These are phyloP conservation scores for Zasmidium citrigriseum DNA, from an alignment of 2,329 filamentous ascomycete genomes.

Conservation along the genomic window DNA sequence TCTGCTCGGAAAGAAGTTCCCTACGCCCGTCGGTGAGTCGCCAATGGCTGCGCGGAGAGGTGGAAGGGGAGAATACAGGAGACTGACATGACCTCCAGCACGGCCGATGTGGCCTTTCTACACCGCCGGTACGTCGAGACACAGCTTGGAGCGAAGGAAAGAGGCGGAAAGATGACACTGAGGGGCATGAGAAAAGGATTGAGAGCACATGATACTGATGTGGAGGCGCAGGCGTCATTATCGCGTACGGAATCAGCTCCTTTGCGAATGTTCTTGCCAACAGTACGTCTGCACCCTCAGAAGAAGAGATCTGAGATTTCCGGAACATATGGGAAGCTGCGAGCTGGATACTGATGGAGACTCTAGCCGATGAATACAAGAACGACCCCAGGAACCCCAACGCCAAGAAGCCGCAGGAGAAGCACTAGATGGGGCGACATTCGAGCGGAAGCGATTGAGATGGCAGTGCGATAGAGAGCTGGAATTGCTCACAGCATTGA, in stretches of 20 bases:
- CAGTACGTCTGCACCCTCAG: conserved; percentile 61
- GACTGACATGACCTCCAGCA: conserved; percentile 57
- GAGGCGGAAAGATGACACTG: not conserved
- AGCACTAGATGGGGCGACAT: conserved; percentile 24
- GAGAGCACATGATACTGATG: conserved; percentile 4
- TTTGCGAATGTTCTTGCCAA: conserved; percentile 74
- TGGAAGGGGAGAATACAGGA: not conserved
- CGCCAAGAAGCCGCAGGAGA: conserved; percentile 35
- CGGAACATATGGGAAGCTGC: not conserved
- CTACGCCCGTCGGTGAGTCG: conserved; percentile 50
- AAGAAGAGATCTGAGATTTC: not conserved
- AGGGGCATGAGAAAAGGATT: conserved; percentile 4
- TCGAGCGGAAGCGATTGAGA: not conserved
- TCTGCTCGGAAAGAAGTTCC: conserved; percentile 55
- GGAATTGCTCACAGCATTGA: not conserved
- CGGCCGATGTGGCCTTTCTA: conserved; percentile 92
- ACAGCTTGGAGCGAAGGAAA: not conserved
- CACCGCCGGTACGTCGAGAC: conserved; percentile 71
- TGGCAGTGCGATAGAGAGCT: not conserved
- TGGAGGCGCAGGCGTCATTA: conserved; percentile 66
- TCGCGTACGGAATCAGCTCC: conserved; percentile 90
- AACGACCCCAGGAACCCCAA: conserved; percentile 91
- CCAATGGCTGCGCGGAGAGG: conserved; percentile 6
- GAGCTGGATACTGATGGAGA: conserved; percentile 8
- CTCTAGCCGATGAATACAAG: conserved; percentile 85